Evolutionary conservation across 2,329 filamentous ascomycete species (phyloP), one percentile per base, ranked within the genome.

Genomic region (Lachnellula arida): DNA sequence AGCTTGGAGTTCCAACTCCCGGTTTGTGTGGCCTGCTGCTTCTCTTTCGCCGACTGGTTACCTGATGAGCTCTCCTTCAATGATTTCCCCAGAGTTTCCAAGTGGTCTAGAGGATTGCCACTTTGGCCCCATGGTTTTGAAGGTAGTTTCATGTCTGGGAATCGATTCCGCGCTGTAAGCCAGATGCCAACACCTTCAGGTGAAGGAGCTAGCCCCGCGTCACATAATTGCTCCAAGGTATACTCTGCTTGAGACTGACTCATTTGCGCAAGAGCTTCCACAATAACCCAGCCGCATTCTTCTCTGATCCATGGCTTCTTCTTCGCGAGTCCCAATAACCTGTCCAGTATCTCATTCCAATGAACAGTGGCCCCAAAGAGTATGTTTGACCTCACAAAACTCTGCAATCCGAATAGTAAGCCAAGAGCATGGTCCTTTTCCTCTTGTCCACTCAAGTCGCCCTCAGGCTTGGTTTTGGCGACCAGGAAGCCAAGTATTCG

Each of bases 151-250:
- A 87, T 76, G 7, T 80, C 75, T 0, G 87, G 81, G 64, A 89
- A 91, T 19, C 75, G 75, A 51, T 81, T 80, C 59, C 82, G 79
- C 1, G 88, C 81, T 5, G 83, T 81, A 34, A 97, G 77, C 91
- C 92, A 97, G 55, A 97, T 83, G 0, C 90, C 91, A 22, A 97
- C 84, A 6, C 92, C 93, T 70, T 97, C 93, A 0, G 91, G 87
- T 0, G 91, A 93, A 70, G 88, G 88, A 8, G 85, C 83, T 49
- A 95, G 76, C 9, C 87, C 86, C 49, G 82, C 80, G 15, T 82
- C 78, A 19, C 78, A 76, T 8, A 96, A 68, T 40, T 79, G 80
- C 57, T 82, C 74, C 37, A 95, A 75, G 0, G 87, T 84, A 25
- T 77, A 73, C 65, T 86, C 79, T 1, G 82, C 82, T 54, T 83